phyloP scores from a whole-genome alignment of 169 alveolate species.

The Plasmodium ovale region DNA sequence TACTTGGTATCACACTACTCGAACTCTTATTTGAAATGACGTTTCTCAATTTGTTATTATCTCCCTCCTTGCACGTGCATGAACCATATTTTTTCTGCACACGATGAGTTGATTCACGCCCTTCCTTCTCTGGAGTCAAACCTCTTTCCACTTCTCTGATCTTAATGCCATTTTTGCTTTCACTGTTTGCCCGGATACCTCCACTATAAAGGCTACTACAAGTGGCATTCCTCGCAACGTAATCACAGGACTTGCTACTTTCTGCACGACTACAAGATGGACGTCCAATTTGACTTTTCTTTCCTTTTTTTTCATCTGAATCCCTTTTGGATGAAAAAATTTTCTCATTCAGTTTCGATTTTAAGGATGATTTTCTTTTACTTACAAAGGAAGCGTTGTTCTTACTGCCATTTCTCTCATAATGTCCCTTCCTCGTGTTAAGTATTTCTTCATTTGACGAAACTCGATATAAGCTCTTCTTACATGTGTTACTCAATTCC shows the following conservation, averaged over 20 bases:
- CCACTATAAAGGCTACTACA: too few relatives aligned
- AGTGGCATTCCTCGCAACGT: too few relatives aligned
- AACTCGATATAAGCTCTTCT: too few relatives aligned
- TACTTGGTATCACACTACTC: neutral
- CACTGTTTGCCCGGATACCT: too few relatives aligned
- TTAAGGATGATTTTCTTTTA: slow-evolving; percentile 16
- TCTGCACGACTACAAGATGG: neutral
- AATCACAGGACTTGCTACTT: slow-evolving; percentile 20
- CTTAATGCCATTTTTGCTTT: neutral
- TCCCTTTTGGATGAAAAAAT: neutral
- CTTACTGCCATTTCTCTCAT: neutral
- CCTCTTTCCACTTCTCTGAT: too few relatives aligned
- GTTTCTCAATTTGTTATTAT: neutral
- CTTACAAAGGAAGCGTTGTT: neutral
- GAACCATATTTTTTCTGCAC: neutral
- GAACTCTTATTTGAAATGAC: neutral
- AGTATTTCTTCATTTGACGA: too few relatives aligned
- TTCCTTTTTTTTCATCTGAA: neutral
- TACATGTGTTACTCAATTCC: neutral
- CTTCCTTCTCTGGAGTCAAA: neutral
- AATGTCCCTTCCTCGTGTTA: neutral
- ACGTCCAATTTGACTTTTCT: neutral
- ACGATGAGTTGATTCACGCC: neutral
- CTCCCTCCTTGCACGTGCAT: neutral
- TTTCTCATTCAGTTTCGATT: neutral